Base-by-base conservation (phyloP, 495 filamentous ascomycete genomes). In the Aspergillus avenaceus region DNA sequence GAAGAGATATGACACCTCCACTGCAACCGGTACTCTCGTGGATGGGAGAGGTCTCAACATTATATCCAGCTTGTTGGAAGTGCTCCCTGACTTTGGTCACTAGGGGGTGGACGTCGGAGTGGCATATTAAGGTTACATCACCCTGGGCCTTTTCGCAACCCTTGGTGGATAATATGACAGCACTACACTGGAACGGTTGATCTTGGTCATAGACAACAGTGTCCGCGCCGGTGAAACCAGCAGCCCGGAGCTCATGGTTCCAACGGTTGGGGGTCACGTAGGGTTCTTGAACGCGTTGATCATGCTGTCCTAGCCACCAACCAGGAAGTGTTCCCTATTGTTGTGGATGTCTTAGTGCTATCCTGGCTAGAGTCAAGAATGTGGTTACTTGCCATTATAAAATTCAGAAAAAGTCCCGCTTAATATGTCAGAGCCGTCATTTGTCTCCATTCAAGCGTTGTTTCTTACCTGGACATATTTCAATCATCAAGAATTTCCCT, bases 221-320 rank as follows among this genome's bases (percentile, higher is more conserved):
- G 5, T 46, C 43, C 3, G 28, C 21, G 16, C 43, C 43, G 19
- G 26, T 46, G 27, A 46, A 46, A 0, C 43, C 43, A 21, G 18
- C 27, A 18, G 11, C 8, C 8, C n/a, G 43, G n/a, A 46, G n/a
- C 43, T 46, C 43, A 12, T 32, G 13, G 13, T 46, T 21, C 43
- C 43, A 46, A 22, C 43, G 13, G 1, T 46, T 27, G 13, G 43
- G n/a, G 2, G 43, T 32, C 8, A 46, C 43, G 32, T 18, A 34
- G 3, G 43, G 43, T 13, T 28, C 18, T 7, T 46, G 26, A 6
- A 46, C 18, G 21, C 43, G 43, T 2, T 34, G 11, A 22, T 46
- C 43, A 18, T 46, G 9, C 12, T 46, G 14, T 12, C 43, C 43
- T 18, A 32, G n/a, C 43, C 43, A 46, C 43, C 43, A 46, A 9